phyloP scores from a whole-genome alignment of 2,329 filamentous ascomycete genomes.

The Tolypocladium endophyticum region DNA sequence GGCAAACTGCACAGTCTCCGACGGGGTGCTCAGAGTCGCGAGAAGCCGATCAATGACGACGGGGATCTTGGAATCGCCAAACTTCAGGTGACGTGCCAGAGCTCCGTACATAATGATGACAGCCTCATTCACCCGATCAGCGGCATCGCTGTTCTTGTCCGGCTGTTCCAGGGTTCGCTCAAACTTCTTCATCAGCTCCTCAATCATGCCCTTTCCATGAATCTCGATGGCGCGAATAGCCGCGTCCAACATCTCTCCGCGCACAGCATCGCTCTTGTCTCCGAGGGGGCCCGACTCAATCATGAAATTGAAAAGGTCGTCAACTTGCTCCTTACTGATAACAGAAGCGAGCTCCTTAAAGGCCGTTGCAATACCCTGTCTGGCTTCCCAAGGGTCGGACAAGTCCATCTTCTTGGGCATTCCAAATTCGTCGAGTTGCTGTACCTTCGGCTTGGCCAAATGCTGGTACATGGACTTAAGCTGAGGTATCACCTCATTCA shows the following conservation, averaged over 20 bases:
- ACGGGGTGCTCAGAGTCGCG: slow-evolving; percentile 82
- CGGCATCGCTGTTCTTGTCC: slow-evolving; percentile 68
- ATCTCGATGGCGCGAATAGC: slow-evolving; percentile 70
- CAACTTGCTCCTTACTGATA: slow-evolving; percentile 59
- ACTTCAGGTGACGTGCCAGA: slow-evolving; percentile 73
- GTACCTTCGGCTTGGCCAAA: slow-evolving; percentile 70
- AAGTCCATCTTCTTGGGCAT: slow-evolving; percentile 87
- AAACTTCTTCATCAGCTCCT: slow-evolving; percentile 85
- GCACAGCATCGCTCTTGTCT: slow-evolving; percentile 66
- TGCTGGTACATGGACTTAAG: slow-evolving; percentile 65
- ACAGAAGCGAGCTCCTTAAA: slow-evolving; percentile 71
- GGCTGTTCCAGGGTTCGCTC: slow-evolving; percentile 79
- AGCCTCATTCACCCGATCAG: slow-evolving; percentile 89
- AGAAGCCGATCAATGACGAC: slow-evolving; percentile 80
- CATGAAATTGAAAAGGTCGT: slow-evolving; percentile 73
- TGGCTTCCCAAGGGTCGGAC: slow-evolving; percentile 80
- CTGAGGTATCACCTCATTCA: slow-evolving; percentile 50
- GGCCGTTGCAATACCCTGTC: slow-evolving; percentile 79
- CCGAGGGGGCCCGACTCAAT: slow-evolving; percentile 81
- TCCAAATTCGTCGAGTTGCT: slow-evolving; percentile 83
- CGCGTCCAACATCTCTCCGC: slow-evolving; percentile 85
- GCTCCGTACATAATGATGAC: slow-evolving; percentile 97
- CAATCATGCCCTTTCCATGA: slow-evolving; percentile 73
- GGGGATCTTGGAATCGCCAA: slow-evolving; percentile 79
- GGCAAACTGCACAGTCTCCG: slow-evolving; percentile 92